phyloP scores from a whole-genome alignment of 208 protist genomes.

The Leishmania turanica region DNA sequence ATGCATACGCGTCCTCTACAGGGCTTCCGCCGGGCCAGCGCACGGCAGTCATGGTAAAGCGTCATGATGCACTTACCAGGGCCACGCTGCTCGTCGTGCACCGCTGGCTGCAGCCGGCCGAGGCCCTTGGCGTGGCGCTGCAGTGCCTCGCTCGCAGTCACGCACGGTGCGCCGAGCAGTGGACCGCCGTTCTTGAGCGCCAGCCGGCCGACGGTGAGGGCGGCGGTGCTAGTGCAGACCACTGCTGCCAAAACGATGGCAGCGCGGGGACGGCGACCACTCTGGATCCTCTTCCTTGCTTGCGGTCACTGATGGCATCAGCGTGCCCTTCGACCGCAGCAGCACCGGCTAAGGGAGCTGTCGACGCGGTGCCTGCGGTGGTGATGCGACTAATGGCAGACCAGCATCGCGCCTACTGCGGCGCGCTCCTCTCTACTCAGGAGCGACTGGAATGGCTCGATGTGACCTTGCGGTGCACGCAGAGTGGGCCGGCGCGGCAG shows the following conservation, averaged over 20 bases:
- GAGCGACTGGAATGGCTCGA: conserved; percentile 14
- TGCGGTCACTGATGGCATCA: not conserved
- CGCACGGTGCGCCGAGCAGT: conserved; percentile 11
- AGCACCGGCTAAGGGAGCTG: not conserved
- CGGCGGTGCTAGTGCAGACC: not conserved
- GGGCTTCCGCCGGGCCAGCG: too few species aligned
- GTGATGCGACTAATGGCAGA: conserved; percentile 1
- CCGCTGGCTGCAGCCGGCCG: conserved; percentile 8
- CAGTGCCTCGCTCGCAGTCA: conserved; percentile 20
- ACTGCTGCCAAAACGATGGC: not conserved
- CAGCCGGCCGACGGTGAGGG: not conserved
- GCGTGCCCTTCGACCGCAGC: not conserved
- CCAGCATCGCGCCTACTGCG: conserved; percentile 19
- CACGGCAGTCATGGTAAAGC: not conserved
- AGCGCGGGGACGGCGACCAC: not conserved
- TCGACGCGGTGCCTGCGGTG: not conserved
- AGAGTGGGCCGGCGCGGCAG: conserved; percentile 14
- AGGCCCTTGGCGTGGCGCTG: not conserved
- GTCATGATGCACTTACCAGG: conserved; percentile 10
- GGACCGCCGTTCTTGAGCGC: conserved; percentile 4
- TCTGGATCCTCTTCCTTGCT: not conserved
- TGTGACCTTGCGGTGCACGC: not conserved
- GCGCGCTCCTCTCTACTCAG: conserved; percentile 1
- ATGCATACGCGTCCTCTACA: not conserved
- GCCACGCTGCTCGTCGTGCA: not conserved